Evolutionary conservation across 1,139 yeast genomes (phyloP), one percentile per base, ranked within the genome.

Genomic region (Nematodospora anomalae): DNA sequence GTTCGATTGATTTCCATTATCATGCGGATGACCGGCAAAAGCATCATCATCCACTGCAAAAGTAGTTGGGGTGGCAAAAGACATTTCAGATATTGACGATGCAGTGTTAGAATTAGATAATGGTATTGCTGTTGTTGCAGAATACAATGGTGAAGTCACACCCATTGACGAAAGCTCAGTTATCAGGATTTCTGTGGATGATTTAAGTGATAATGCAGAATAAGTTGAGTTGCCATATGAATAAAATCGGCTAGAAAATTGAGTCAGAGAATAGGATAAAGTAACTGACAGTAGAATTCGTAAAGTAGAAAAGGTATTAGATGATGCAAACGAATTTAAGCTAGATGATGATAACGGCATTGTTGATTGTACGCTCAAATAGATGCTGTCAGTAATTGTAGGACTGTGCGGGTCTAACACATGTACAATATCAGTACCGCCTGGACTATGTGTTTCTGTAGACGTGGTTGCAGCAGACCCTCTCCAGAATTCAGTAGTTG

Each of bases 321-420:
- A 18, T 6, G 21, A 18, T 6, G 21, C 21, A 6, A 18, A 6
- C 21, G 21, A 6, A 18, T 8, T 8, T 18, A 8, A 18, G 21
- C 21, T 18, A 18, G 21, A 18, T 18, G 8, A 18, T 6, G 8
- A 18, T 18, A 8, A 18, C n/a, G n/a, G n/a, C n/a, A n/a, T n/a
- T n/a, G n/a, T n/a, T n/a, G n/a, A n/a, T n/a, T n/a, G n/a, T n/a
- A n/a, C n/a, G 21, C 8, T 6, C 21, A 18, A 8, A 8, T 6
- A 18, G 21, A 18, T 8, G 21, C 6, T 18, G 21, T 6, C 21
- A 6, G 55, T 51, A 3, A 30, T 30, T 1, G 47, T 46, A 4
- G 53, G 8, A n/a, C 30, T 33, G 11, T 32, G 36, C 12, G 60
- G 60, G 7, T 45, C 47, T 7, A 46, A 47, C 16, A 55, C 46